A percentile compares a stretch with the other conserved stretches of the same genome.
Evolutionary conservation across 1,284 basidiomycete genomes (phyloP).

Genomic region (Cutaneotrichosporon sp.): DNA sequence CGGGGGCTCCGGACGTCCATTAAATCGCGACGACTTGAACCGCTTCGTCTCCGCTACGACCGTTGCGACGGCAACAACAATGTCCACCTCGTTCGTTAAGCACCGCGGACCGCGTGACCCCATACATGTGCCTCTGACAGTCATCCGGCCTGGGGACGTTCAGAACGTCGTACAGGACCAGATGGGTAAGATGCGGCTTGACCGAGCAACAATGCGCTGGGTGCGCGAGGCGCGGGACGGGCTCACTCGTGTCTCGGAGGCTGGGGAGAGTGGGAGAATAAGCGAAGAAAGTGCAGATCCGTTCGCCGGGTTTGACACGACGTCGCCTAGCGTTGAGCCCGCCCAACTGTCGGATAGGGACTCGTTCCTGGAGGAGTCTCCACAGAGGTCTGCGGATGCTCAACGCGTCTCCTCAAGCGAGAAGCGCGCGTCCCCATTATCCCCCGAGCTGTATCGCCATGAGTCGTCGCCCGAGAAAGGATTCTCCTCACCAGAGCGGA

Average conservation of each 20-base stretch:
- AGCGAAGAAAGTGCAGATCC: conserved; percentile 68
- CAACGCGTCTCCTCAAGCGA: background rate
- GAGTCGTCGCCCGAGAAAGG: conserved; percentile 2
- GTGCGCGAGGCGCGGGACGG: conserved; percentile 55
- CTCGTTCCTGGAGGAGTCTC: background rate
- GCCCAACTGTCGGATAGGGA: background rate
- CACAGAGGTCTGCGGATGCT: background rate
- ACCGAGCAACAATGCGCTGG: conserved; percentile 75
- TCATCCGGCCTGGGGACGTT: conserved; percentile 72
- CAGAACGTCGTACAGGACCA: conserved; percentile 59
- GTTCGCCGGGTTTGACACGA: conserved; percentile 74
- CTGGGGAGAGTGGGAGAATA: conserved; percentile 42
- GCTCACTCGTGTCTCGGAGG: conserved; percentile 41
- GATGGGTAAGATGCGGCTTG: conserved; percentile 81
- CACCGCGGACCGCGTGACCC: conserved; percentile 61
- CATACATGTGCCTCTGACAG: conserved; percentile 33
- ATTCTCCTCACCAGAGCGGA: background rate
- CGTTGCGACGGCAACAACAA: conserved; percentile 62
- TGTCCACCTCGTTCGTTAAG: conserved; percentile 75
- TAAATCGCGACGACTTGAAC: conserved; percentile 62
- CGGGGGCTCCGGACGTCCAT: conserved; percentile 14
- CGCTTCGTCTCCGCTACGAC: conserved; percentile 67
- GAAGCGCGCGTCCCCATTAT: background rate
- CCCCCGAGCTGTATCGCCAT: background rate
- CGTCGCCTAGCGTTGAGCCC: background rate